Percentiles rank a stretch among this genome's conserved stretches.
Conservation (phyloP, 352 stramenopile genomes). For the Phytophthora cactorum region DNA sequence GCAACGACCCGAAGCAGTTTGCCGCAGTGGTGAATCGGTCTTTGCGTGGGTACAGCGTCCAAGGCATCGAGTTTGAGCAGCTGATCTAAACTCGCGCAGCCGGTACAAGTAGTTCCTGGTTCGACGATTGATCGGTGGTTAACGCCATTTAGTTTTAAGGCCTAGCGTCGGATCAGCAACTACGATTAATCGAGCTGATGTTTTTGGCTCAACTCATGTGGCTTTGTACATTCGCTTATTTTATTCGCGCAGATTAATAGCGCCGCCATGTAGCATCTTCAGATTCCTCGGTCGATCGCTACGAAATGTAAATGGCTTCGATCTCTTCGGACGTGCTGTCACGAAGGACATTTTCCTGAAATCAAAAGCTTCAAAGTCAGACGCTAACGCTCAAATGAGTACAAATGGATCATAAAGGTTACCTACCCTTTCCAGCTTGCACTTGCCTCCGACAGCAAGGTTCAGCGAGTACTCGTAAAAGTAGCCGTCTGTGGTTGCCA, state of each 20-base stretch:
- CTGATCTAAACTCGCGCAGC: constrained; percentile 61
- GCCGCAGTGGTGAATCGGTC: constrained; percentile 89
- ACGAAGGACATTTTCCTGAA: constrained; percentile 83
- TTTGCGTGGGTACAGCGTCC: constrained; percentile 81
- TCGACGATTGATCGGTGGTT: constrained; percentile 14
- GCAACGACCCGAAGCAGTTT: constrained; percentile 94
- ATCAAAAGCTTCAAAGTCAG: neutral
- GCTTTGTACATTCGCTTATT: constrained; percentile 23
- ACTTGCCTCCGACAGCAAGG: constrained; percentile 71
- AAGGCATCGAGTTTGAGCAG: constrained; percentile 85
- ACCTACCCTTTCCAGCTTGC: constrained; percentile 73
- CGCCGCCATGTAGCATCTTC: neutral
- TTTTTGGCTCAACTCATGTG: constrained; percentile 12
- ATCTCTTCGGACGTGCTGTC: constrained; percentile 89
- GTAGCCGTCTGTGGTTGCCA: constrained; percentile 80
- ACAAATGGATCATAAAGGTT: neutral
- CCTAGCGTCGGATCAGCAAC: constrained; percentile 24
- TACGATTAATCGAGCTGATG: constrained; percentile 23
- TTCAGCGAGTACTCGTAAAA: constrained; percentile 91
- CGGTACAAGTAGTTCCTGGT: constrained; percentile 11
- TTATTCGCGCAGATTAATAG: constrained; percentile 10
- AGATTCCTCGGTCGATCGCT: constrained; percentile 7
- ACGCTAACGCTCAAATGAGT: neutral
- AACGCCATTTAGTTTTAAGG: constrained; percentile 17
- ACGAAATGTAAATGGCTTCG: constrained; percentile 83